These are phyloP conservation scores for Sclerotinia spermophila DNA, from an alignment of 2,329 filamentous ascomycete genomes.

Conservation along the genomic window DNA sequence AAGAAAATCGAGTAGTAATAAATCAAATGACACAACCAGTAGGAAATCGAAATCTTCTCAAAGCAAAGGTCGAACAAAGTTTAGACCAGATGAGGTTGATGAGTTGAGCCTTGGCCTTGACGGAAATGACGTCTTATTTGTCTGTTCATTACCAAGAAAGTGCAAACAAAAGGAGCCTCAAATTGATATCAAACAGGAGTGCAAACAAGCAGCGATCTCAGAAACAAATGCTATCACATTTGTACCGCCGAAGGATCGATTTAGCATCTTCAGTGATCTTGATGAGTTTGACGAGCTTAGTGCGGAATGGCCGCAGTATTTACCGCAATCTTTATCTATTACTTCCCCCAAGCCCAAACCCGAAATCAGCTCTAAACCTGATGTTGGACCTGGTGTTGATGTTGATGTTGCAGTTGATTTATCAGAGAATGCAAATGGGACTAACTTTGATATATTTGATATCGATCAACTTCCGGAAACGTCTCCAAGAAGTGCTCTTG, in stretches of 20 bases:
- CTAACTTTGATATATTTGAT: constrained; percentile 8
- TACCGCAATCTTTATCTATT: neutral
- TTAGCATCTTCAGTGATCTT: neutral
- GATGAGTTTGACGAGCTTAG: constrained; percentile 18
- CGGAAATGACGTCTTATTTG: constrained; percentile 27
- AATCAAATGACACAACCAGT: neutral
- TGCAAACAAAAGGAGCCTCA: neutral
- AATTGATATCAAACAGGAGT: neutral
- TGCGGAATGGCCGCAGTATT: constrained; percentile 2
- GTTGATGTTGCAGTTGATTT: neutral
- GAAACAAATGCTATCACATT: neutral
- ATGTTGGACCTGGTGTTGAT: neutral
- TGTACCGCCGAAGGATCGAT: neutral
- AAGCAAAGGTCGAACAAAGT: neutral
- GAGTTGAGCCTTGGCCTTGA: constrained; percentile 29
- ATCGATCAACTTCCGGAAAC: constrained; percentile 9
- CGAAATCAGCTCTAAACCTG: neutral
- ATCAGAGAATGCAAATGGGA: neutral
- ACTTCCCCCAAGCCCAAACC: neutral
- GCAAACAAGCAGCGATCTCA: neutral
- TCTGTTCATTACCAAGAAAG: constrained; percentile 24
- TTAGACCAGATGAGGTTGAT: constrained; percentile 29
- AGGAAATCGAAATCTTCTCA: constrained; percentile 10
- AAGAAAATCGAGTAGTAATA: neutral
- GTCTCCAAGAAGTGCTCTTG: constrained; percentile 13